Conservation (phyloP, 202 grass and related monocot species). For the Thinopyrum obtusiflorum region DNA sequence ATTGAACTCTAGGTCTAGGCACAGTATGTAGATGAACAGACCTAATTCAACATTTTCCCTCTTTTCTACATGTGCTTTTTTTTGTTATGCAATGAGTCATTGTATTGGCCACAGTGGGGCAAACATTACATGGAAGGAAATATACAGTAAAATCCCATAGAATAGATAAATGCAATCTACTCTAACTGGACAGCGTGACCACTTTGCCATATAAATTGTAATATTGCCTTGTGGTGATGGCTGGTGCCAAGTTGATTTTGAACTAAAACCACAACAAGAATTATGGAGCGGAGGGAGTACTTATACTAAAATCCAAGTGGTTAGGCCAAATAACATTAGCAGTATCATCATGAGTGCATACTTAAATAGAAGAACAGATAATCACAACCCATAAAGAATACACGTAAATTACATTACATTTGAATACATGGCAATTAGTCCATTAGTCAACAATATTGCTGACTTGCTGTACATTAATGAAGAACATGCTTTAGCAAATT, state of each 20-base stretch:
- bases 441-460: not conserved
- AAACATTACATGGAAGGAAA: not conserved
- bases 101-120: not conserved
- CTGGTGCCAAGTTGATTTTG: not conserved
- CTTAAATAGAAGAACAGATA: not conserved
- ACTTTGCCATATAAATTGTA: not conserved
- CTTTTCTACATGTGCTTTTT: not conserved
- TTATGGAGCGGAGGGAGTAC: not conserved
- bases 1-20: not conserved
- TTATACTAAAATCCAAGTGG: not conserved
- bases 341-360: not conserved
- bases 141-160: not conserved
- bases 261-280: too few relatives aligned
- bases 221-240: not conserved
- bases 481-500: slow-evolving; percentile 11
- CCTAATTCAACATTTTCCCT: not conserved
- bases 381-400: not conserved
- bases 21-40: slow-evolving; percentile 2
- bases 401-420: not conserved
- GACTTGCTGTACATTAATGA: not conserved
- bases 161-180: not conserved
- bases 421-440: not conserved
- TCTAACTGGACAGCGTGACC: not conserved
- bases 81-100: not conserved
- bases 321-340: not conserved